A percentile compares a stretch with the other conserved stretches of the same genome.
Conservation (phyloP, 306 rosid genomes). For the Quercus dentata region DNA sequence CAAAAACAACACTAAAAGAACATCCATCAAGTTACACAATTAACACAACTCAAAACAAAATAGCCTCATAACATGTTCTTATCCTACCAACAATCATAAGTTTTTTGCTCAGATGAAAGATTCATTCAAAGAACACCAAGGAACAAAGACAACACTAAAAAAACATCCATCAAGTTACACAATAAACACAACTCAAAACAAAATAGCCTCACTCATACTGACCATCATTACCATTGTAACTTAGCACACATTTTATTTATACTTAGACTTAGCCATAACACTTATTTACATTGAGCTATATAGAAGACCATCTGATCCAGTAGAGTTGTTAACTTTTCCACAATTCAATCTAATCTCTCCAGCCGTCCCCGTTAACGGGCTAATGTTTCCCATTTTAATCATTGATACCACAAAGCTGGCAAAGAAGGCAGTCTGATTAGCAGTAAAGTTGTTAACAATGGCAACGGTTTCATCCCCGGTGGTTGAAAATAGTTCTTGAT, state of each 20-base stretch:
- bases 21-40: no score
- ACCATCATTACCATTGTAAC: no score
- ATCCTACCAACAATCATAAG: no score
- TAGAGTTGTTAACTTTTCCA: background rate
- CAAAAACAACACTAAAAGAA: no score
- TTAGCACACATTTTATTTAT: background rate
- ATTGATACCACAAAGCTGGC: conserved; percentile 19
- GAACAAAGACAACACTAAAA: no score
- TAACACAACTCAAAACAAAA: no score
- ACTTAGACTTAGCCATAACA: background rate
- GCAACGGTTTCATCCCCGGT: conserved; percentile 3
- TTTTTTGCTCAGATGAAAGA: no score
- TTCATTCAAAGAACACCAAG: no score
- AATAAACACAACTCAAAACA: no score
- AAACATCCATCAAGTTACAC: no score
- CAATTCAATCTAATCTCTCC: conserved; percentile 27
- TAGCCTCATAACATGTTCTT: no score
- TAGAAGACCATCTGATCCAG: background rate
- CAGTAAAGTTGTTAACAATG: conserved; percentile 3
- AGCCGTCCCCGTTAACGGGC: background rate
- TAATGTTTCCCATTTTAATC: conserved; percentile 25
- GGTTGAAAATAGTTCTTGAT: conserved; percentile 21
- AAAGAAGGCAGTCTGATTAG: conserved; percentile 9
- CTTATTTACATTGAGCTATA: background rate
- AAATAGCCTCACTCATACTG: no score